Evolutionary conservation across 2,329 filamentous ascomycete genomes (phyloP), one percentile per base, ranked within the genome.

Genomic region (Parastagonospora avenae): DNA sequence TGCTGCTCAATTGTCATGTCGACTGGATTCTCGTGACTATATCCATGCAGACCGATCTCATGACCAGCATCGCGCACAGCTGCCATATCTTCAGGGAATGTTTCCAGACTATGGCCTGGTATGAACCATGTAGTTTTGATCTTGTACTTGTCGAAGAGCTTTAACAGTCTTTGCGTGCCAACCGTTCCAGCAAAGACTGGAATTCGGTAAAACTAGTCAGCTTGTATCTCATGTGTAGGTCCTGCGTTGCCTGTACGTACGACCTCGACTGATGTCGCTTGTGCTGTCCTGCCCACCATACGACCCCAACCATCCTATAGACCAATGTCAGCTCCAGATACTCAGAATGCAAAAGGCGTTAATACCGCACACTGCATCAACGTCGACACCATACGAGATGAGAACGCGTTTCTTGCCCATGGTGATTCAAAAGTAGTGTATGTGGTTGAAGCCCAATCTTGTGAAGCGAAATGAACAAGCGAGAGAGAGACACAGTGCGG

Each of bases 1-100:
- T 91, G 88, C 74, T 92, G 88, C 67, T 91, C 87, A 1, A 88
- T 62, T 0, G 80, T 87, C 86, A 91, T 89, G 47, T 85, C 82
- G 1, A 77, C 77, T 0, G 88, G 86, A 58, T 90, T 90, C 69
- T 91, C 88, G 59, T 91, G 87, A 1, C 81, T 84, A 70, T 90
- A 90, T 2, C 74, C 88, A 57, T 90, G 88, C 10, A 88, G 77
- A 3, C 85, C 85, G 52, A 82, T 84, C 63, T 88, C 85, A 60
- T 88, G 85, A 0, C 85, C 85, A 0, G 79, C 77, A 53, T 88
- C 85, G 8, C 82, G 80, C 9, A 88, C 38, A 77, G 80, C 59
- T 11, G 67, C 68, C 60, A 82, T 85, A 64, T 87, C 83, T 62
- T 86, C 83, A 0, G 85, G 85, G 54, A 88, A 88, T 0, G 85